Base-by-base conservation (phyloP, 768 basidiomycete species). In the Boletus eberwhitei region DNA sequence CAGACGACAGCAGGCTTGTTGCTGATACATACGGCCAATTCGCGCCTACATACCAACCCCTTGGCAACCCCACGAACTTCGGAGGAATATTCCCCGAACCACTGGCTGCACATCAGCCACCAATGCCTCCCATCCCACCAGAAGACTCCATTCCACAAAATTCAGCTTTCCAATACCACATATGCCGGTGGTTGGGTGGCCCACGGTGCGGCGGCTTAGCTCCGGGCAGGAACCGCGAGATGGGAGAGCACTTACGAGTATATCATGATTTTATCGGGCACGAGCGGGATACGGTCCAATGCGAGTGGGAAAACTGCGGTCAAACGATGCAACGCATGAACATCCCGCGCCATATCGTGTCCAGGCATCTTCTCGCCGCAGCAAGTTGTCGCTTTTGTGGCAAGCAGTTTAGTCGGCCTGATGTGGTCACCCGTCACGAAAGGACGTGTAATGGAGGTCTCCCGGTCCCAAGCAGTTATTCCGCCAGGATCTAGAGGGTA, bases 201-300 rank as follows among this genome's bases (percentile, higher is more conserved):
- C 59, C 66, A 17, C 52, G 0, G 11, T 68, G 67, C 51, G 37
- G 59, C 24, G 68, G 63, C 32, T 34, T 21, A 7, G 67, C 63
- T 36, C 67, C 67, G 1, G 68, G 68, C 4, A 67, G 44, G 32
- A 68, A 70, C 44, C 61, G 68, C n/a, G 67, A 68, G 24, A 68
- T 68, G 67, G 63, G 59, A 2, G 68, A 68, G 16, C 67, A 68
- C 34, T 46, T 68, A 7, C 58, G 67, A 2, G 47, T 37, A 0
- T 48, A 16, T 4, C 67, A 68, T 39, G 39, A 36, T 5, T 70
- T 68, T 3, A 17, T 65, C 17, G 67, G 67, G 11, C 68, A 67
- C 47, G 67, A 68, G 29, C 57, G 67, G 26, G 67, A 68, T 16
- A 21, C 31, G 0, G 67, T 68, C 9, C 52, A 37, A 6, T 68